phyloP scores from a whole-genome alignment of 2,329 filamentous ascomycete species.

The Lizonia empirigonia region DNA sequence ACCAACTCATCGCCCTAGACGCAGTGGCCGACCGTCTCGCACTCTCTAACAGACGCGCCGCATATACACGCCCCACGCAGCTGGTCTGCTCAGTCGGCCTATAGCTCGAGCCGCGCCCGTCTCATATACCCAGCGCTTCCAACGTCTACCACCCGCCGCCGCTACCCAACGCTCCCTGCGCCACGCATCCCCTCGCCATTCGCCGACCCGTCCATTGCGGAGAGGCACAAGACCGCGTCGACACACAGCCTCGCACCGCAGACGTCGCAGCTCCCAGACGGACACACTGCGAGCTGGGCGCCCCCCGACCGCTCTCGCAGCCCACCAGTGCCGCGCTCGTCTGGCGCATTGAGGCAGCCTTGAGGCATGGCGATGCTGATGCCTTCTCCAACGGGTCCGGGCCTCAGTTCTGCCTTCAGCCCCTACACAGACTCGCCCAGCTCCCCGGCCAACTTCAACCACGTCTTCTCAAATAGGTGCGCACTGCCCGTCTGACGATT shows the following conservation, averaged over 20 bases:
- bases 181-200: constrained; percentile 35
- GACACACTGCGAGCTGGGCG: constrained; percentile 18
- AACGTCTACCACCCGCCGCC: constrained; percentile 22
- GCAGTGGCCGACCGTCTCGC: not conserved
- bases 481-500: constrained; percentile 48
- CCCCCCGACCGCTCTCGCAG: constrained; percentile 13
- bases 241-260: constrained; percentile 17
- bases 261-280: constrained; percentile 14
- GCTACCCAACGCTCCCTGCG: constrained; percentile 26
- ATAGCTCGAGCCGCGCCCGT: constrained; percentile 17
- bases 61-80: constrained; percentile 20
- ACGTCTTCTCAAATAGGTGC: constrained; percentile 52
- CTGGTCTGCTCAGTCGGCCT: constrained; percentile 25
- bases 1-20: constrained; percentile 6
- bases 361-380: constrained; percentile 52
- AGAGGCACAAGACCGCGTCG: constrained; percentile 1
- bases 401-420: constrained; percentile 54
- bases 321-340: constrained; percentile 27
- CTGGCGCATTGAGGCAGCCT: constrained; percentile 31
- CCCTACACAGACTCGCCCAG: constrained; percentile 59
- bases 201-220: constrained; percentile 8
- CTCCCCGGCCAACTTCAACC: constrained; percentile 54
- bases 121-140: constrained; percentile 24
- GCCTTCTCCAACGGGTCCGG: constrained; percentile 48
- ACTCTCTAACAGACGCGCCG: constrained; percentile 8